Percentiles rank a stretch among this genome's conserved stretches.
Conservation (phyloP, 164 flowering plant species). For the Berberis vulgaris region DNA sequence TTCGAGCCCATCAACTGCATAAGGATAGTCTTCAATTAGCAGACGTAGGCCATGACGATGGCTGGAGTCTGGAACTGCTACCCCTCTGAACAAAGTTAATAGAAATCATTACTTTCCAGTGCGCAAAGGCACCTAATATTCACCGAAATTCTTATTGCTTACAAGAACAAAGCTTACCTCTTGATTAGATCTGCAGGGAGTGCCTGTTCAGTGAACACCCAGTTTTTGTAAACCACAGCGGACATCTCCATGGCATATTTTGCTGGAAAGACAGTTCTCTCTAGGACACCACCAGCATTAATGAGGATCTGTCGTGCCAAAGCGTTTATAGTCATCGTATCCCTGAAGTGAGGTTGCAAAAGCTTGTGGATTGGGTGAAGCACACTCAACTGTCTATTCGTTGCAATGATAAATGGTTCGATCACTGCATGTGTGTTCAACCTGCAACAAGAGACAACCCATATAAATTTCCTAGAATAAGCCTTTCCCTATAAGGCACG, state of each 20-base stretch:
- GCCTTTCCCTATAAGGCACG: constrained; percentile 13
- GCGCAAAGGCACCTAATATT: background rate
- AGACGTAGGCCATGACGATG: constrained; percentile 56
- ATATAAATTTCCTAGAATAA: background rate
- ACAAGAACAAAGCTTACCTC: constrained; percentile 30
- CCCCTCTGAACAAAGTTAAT: constrained; percentile 40
- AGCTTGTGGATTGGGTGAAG: constrained; percentile 87
- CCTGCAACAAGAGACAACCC: constrained; percentile 34
- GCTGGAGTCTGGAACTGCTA: constrained; percentile 52
- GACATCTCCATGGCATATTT: constrained; percentile 82
- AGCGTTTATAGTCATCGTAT: constrained; percentile 85
- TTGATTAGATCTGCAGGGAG: constrained; percentile 73
- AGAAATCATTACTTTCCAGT: background rate
- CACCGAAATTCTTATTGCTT: background rate
- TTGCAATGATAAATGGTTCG: constrained; percentile 83
- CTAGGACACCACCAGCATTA: constrained; percentile 73
- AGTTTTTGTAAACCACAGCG: constrained; percentile 51
- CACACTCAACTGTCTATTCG: constrained; percentile 72
- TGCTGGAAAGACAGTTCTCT: constrained; percentile 71
- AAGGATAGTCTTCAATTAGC: constrained; percentile 78
- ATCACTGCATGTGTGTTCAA: constrained; percentile 82
- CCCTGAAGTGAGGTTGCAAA: constrained; percentile 81
- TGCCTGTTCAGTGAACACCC: constrained; percentile 76
- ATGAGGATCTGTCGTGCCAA: constrained; percentile 75
- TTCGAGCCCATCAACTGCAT: constrained; percentile 82